Evolutionary conservation across 192 early-diverging fungal species (phyloP).

Genomic region (Coemansia javaensis): DNA sequence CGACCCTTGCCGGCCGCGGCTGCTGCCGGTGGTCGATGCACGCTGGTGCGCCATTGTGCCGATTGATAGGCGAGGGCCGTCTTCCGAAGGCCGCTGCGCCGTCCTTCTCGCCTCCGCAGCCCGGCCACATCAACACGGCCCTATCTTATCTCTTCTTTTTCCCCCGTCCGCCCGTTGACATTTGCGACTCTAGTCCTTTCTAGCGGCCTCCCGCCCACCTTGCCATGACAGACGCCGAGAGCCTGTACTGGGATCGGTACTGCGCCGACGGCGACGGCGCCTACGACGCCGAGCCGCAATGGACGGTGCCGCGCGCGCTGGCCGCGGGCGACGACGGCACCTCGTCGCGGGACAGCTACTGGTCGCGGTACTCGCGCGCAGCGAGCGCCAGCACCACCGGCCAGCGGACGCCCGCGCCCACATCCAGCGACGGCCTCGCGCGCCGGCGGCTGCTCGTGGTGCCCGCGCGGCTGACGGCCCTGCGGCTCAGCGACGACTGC

Average conservation of each 20-base stretch:
- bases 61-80: no score
- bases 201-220: no score
- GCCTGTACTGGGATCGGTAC: slow-evolving; percentile 45
- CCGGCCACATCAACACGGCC: no score
- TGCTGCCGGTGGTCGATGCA: no score
- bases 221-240: slow-evolving; percentile 7
- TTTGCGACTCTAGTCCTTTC: no score
- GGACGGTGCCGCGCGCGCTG: neutral
- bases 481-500: slow-evolving; percentile 5
- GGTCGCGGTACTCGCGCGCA: slow-evolving; percentile 31
- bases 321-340: neutral
- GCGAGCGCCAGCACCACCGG: neutral
- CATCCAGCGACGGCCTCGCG: neutral
- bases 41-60: no score
- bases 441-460: slow-evolving; percentile 31
- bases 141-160: neutral
- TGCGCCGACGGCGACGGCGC: slow-evolving; percentile 7
- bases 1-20: no score
- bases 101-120: no score
- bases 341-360: slow-evolving; percentile 46
- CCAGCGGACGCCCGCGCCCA: slow-evolving; percentile 11
- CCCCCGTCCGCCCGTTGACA: neutral
- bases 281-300: neutral
- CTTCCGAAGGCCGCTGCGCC: no score
- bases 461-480: slow-evolving; percentile 26